phyloP scores from a whole-genome alignment of 305 asterid genomes.

The Fraxinus xanthoxyloides region DNA sequence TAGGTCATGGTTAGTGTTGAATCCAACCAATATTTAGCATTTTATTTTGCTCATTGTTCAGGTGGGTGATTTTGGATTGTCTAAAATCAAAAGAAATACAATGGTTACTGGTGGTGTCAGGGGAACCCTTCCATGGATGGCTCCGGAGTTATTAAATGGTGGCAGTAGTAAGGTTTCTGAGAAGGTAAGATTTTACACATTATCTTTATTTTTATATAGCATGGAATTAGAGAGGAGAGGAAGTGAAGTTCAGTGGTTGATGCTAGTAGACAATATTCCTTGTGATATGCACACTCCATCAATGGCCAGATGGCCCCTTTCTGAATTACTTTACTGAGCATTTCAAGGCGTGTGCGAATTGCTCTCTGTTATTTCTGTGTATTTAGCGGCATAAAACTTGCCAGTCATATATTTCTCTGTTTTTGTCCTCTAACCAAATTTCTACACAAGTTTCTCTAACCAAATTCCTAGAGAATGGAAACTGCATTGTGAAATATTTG shows the following conservation, averaged over 20 bases:
- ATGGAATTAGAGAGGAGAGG: slow-evolving; percentile 2
- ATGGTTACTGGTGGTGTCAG: slow-evolving; percentile 92
- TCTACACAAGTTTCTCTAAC: background rate
- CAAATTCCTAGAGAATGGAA: background rate
- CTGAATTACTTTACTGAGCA: background rate
- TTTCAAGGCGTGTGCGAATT: background rate
- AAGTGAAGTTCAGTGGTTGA: background rate
- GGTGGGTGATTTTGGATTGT: slow-evolving; percentile 94
- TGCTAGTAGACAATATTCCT: background rate
- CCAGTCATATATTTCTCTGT: background rate
- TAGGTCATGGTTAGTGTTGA: background rate
- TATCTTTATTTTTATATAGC: background rate
- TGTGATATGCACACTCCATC: background rate
- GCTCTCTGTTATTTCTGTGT: background rate
- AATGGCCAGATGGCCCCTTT: background rate
- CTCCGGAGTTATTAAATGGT: slow-evolving; percentile 85
- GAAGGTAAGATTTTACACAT: slow-evolving; percentile 45
- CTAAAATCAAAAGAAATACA: slow-evolving; percentile 87
- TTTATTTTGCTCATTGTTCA: slow-evolving; percentile 23
- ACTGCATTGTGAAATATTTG: background rate
- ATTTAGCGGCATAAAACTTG: background rate
- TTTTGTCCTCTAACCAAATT: background rate
- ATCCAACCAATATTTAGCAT: background rate
- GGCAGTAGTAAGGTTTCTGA: slow-evolving; percentile 89
- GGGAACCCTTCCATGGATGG: slow-evolving; percentile 98